Conservation (phyloP, 768 basidiomycete genomes). For the Boletus subparvulus region DNA sequence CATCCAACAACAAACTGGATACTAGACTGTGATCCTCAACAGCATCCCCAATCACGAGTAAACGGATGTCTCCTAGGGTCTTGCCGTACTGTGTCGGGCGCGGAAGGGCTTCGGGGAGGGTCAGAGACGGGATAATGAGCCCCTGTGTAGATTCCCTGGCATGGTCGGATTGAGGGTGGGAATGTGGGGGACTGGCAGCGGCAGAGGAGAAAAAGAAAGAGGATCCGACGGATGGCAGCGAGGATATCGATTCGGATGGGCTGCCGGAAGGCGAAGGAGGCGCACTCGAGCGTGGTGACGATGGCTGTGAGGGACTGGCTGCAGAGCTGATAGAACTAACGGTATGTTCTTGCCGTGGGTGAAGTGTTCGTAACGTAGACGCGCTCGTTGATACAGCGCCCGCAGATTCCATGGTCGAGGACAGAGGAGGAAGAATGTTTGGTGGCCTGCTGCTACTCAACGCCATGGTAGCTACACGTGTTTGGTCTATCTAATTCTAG, state of each 20-base stretch:
- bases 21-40: slow-evolving; percentile 36
- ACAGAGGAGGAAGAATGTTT: neutral
- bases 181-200: slow-evolving; percentile 62
- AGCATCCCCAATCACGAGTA: slow-evolving; percentile 55
- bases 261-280: slow-evolving; percentile 62
- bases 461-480: slow-evolving; percentile 30
- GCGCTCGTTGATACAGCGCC: slow-evolving; percentile 34
- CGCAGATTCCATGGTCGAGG: slow-evolving; percentile 25
- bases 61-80: slow-evolving; percentile 58
- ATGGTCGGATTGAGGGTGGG: slow-evolving; percentile 43
- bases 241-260: slow-evolving; percentile 63
- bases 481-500: slow-evolving; percentile 23
- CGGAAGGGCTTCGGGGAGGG: slow-evolving; percentile 58
- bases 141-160: slow-evolving; percentile 44
- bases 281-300: slow-evolving; percentile 49
- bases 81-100: slow-evolving; percentile 68
- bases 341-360: slow-evolving; percentile 24
- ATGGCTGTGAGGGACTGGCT: slow-evolving; percentile 38
- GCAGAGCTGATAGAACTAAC: neutral
- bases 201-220: slow-evolving; percentile 80
- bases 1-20: slow-evolving; percentile 51
- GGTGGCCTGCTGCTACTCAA: neutral
- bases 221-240: slow-evolving; percentile 68
- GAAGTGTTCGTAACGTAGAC: slow-evolving; percentile 39
- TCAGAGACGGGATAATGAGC: slow-evolving; percentile 69